phyloP scores from a whole-genome alignment of 257 asterid species.

The Solanum dulcamara region DNA sequence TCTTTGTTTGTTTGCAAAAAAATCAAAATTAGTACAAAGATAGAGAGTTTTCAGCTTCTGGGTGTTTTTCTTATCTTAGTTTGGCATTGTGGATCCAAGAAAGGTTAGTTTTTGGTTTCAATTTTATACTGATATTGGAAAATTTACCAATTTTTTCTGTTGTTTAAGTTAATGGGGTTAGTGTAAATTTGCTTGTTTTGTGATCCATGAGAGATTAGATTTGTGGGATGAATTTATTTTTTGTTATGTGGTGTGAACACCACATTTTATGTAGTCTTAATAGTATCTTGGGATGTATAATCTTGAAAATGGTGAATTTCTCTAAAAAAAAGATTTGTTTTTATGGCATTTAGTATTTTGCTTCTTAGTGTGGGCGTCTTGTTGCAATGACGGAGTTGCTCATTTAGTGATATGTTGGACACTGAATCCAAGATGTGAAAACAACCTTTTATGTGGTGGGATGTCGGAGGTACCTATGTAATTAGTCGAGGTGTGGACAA shows the following conservation, averaged over 20 bases:
- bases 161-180: background rate
- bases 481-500: background rate
- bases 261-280: background rate
- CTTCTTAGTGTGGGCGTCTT: background rate
- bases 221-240: background rate
- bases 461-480: background rate
- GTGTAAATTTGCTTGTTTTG: background rate
- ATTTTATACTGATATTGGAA: background rate
- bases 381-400: background rate
- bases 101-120: background rate
- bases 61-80: background rate
- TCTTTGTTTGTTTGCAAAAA: background rate
- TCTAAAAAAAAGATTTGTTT: background rate
- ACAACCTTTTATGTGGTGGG: background rate
- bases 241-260: background rate
- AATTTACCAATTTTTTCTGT: background rate
- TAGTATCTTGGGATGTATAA: background rate
- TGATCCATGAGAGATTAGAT: background rate
- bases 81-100: background rate
- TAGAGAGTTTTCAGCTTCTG: background rate
- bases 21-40: background rate
- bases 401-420: background rate
- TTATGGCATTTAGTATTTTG: background rate
- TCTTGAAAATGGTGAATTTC: background rate
- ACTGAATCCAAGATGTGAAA: background rate